Evolutionary conservation across 495 filamentous ascomycete species (phyloP), one percentile per base, ranked within the genome.

Genomic region (Filosporella fistucella): DNA sequence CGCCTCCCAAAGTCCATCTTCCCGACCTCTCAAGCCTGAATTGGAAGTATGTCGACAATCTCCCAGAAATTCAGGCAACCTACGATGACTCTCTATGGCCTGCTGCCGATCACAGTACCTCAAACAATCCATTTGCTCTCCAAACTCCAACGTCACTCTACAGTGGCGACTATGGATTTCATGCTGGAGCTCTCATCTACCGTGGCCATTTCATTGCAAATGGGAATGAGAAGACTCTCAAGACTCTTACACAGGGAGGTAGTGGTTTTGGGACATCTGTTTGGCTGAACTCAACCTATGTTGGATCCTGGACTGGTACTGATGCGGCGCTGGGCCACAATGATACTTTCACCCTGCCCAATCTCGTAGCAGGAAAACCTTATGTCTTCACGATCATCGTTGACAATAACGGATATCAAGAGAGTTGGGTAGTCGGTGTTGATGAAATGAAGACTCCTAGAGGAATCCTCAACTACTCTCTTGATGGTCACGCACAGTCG

Each of bases 81-180:
- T 90, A 88, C 55, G 76, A 85, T 42, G 88, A 93, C 59, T 78
- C 75, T 21, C 51, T 57, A 17, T 91, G 88, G 88, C 69, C 70
- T 3, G 45, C 45, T 4, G 84, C 84, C 8, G 55, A 79, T 48
- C 29, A 49, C 18, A 68, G 75, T 4, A 58, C 59, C 9, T 68
- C 84, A 2, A 73, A 78, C 42, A 88, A 88, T 62, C 65, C 66
- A 4, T 55, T 61, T n/a, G 70, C 62, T 9, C 67, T 85, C 6
- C 66, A 65, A 2, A 87, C 87, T 0, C 79, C 84, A 0, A 77
- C 66, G 0, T 82, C 77, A 0, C 74, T 90, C 0, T 88, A 84
- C 56, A 70, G 71, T 0, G 77, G 73, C 29, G 88, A 91, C 63
- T 90, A 93, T 56, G 84, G 85, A 23, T 91, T 77, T 67, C 69